phyloP scores from a whole-genome alignment of 148 eudicot species.

The Simmondsia chinensis region DNA sequence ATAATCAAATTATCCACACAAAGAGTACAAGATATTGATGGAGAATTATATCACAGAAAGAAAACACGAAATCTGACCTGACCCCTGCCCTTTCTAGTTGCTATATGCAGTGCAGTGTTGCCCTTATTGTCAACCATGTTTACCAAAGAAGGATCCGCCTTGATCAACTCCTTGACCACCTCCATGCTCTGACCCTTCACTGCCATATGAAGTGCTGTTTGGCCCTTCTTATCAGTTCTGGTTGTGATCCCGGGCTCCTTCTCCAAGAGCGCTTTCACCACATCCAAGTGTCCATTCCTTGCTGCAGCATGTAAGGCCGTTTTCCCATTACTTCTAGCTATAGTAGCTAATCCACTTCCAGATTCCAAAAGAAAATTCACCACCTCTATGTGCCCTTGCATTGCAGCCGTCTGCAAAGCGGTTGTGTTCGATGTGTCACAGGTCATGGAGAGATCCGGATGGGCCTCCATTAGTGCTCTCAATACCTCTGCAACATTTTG shows the following conservation, averaged over 20 bases:
- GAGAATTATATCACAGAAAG: background rate
- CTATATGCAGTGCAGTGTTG: conserved; percentile 68
- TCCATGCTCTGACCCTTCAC: conserved; percentile 75
- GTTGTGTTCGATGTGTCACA: conserved; percentile 73
- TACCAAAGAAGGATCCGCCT: conserved; percentile 42
- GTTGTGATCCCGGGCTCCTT: conserved; percentile 55
- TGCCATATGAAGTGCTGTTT: conserved; percentile 94
- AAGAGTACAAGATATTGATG: background rate
- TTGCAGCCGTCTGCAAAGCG: conserved; percentile 79
- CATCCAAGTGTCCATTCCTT: conserved; percentile 73
- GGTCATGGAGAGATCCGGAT: conserved; percentile 84
- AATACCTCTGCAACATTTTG: conserved; percentile 35
- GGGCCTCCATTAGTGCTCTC: conserved; percentile 62
- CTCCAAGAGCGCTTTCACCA: conserved; percentile 55
- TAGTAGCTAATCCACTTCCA: conserved; percentile 61
- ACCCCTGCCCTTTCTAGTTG: conserved; percentile 65
- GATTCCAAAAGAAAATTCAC: conserved; percentile 56
- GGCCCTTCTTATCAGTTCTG: conserved; percentile 81
- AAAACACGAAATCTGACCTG: conserved; percentile 35
- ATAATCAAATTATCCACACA: background rate
- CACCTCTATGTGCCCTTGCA: conserved; percentile 67
- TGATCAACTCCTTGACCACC: conserved; percentile 66
- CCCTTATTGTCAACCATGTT: conserved; percentile 75
- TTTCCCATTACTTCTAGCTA: conserved; percentile 80
- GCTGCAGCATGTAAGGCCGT: conserved; percentile 81